Evolutionary conservation across 1,284 basidiomycete species (phyloP), one percentile per base, ranked within the genome.

Genomic region (Lentinula novae-zelandiae): DNA sequence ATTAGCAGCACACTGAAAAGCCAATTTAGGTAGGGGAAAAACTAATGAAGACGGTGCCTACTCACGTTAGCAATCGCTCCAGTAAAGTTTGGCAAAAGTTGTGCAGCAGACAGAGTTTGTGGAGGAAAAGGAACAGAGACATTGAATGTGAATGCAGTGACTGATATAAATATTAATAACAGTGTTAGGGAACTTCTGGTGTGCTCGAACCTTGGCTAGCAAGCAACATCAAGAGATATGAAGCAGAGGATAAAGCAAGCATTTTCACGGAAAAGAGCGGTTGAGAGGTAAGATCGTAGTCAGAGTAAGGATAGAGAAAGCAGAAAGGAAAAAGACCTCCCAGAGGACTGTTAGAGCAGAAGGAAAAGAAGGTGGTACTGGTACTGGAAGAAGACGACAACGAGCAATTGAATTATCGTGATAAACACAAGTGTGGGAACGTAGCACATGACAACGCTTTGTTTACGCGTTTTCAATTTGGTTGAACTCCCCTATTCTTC

Each of bases 191-290:
- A 22, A 36, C 9, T 22, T 34, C 20, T 20, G 12, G 2, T 55
- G n/a, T 31, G 20, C 31, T 61, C 72, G 15, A 61, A 84, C 86
- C 82, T 82, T 77, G 83, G 63, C 82, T 77, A 70, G 82, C 81
- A 73, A 86, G 77, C 66, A 72, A 69, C 46, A 74, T 57, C 60
- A 75, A 66, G 44, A 66, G 38, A 42, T 79, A 60, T 57, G 57
- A 67, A 60, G 75, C 52, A 58, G 72, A 64, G 61, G 78, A 62
- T 48, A 78, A 53, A 62, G 68, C 68, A 64, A 75, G 59, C 68
- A 76, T 76, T 27, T 58, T 44, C 53, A 53, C 49, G 46, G 63
- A 63, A 68, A 71, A 69, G 34, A 56, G 56, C 53, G 63, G 63
- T 64, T 57, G 48, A 58, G 44, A 60, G 27, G 2, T 27, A 27